phyloP scores from a whole-genome alignment of 192 early-diverging fungal genomes.

The Rhizophagus prolifer region DNA sequence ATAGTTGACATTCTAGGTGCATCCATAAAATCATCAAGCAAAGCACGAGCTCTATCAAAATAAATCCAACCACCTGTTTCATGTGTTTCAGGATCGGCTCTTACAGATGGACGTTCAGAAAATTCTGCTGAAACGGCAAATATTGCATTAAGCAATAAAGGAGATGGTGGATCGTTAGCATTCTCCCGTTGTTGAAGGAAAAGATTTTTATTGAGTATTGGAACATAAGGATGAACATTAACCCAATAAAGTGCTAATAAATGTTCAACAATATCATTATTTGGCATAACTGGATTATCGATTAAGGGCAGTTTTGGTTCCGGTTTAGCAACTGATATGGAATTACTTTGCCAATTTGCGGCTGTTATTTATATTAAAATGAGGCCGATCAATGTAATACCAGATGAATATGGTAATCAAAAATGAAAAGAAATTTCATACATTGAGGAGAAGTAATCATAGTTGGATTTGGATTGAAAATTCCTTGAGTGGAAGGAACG shows the following conservation, averaged over 20 bases:
- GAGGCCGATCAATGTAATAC: background rate
- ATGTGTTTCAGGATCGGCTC: background rate
- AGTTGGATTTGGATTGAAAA: background rate
- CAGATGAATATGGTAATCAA: background rate
- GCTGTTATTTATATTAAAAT: background rate
- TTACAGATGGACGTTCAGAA: conserved; percentile 7
- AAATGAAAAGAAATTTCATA: background rate
- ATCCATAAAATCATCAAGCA: conserved; percentile 24
- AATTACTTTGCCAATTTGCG: background rate
- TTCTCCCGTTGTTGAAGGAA: conserved; percentile 12
- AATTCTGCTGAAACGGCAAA: conserved; percentile 19
- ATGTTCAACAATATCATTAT: background rate
- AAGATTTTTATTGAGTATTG: conserved; percentile 12
- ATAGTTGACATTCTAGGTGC: conserved; percentile 25
- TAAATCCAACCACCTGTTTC: background rate
- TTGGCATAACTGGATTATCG: background rate
- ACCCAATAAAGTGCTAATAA: conserved; percentile 23
- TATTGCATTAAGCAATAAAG: conserved; percentile 17
- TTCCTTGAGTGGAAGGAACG: background rate
- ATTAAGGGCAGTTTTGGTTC: conserved; percentile 17
- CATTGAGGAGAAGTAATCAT: background rate
- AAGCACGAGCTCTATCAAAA: conserved; percentile 8
- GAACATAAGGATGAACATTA: conserved; percentile 28
- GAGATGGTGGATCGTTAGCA: conserved; percentile 5
- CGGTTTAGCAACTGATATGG: conserved; percentile 5